Base-by-base conservation (phyloP, 2,329 filamentous ascomycete genomes). In the Diaporthe caulivora region DNA sequence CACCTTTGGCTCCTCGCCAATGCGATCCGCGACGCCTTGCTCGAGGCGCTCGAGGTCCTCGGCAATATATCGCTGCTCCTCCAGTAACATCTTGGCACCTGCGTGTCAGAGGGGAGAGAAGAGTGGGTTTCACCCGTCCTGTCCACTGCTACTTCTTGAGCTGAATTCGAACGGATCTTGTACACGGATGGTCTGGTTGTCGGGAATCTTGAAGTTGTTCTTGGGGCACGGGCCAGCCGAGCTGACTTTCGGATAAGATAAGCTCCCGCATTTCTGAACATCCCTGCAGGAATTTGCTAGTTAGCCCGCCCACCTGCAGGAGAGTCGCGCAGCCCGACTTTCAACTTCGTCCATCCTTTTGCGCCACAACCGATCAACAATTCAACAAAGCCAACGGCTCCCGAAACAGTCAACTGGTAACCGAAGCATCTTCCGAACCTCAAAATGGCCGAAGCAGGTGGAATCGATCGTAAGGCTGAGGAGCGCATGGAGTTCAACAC, bases 401-500 rank as follows among this genome's bases (percentile, higher is more conserved):
- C 60, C n/a, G 11, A 24, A 37, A 55, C 17, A 51, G 10, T 29
- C 31, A 29, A 51, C 26, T 18, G n/a, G 58, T 10, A 62, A 21
- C 1, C 40, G 21, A 18, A 21, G 49, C 53, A 53, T 29, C 34
- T 13, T 6, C 11, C 42, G 60, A 40, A n/a, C 65, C 44, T 79
- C 83, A 94, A 76, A 79, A 99, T 98, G 97, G 95, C 95, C 77
- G 96, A 98, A 84, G 92, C 71, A 67, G 86, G 86, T 77, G 89
- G 89, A 76, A 92, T 98, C 82, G 96, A 99, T 85, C 93, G 94
- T 86, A 95, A 95, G 86, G 92, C 92, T 77, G 97, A 98, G 84
- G 95, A 98, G 88, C 92, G 94, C 84, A 97, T 98, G 92, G 96
- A 98, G 87, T 98, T 99, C 84, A 93, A 93, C 77, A 99, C 97